phyloP scores from a whole-genome alignment of 2,329 filamentous ascomycete genomes.

The Lecanicillium sp. region DNA sequence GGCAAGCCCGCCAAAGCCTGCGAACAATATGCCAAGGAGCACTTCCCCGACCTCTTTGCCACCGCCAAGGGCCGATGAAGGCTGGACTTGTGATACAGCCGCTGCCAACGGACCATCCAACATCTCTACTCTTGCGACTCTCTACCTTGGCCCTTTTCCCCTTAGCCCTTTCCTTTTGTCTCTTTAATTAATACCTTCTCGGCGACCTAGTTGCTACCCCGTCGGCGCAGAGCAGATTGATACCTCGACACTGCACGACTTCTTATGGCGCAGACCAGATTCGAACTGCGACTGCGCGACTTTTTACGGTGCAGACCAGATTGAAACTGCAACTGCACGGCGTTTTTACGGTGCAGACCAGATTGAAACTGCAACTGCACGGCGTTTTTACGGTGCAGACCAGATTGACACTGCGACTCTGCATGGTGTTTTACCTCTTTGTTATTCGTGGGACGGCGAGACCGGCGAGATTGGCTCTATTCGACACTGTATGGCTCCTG shows the following conservation, averaged over 20 bases:
- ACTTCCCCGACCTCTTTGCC: constrained; percentile 59
- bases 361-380: constrained; percentile 2
- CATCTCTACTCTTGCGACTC: no score
- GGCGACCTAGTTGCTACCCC: background rate
- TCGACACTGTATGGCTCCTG: background rate
- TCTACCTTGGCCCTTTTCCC: no score
- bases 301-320: background rate
- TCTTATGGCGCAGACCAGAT: background rate
- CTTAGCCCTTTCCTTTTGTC: background rate
- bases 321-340: constrained; percentile 1
- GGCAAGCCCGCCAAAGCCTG: constrained; percentile 89
- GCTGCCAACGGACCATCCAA: no score
- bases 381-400: background rate
- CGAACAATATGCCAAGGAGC: constrained; percentile 89
- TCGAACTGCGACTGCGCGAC: background rate
- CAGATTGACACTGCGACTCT: constrained; percentile 5
- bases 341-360: background rate
- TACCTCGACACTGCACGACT: background rate
- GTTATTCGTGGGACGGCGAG: background rate
- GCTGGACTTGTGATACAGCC: no score
- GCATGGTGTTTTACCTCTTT: background rate
- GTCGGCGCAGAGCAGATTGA: constrained; percentile 2
- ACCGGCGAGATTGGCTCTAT: background rate
- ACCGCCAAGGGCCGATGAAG: constrained; percentile 33
- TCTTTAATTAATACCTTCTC: constrained; percentile 1